Conservation (phyloP, 352 stramenopile genomes). For the Ochromonadaceae sp. region DNA sequence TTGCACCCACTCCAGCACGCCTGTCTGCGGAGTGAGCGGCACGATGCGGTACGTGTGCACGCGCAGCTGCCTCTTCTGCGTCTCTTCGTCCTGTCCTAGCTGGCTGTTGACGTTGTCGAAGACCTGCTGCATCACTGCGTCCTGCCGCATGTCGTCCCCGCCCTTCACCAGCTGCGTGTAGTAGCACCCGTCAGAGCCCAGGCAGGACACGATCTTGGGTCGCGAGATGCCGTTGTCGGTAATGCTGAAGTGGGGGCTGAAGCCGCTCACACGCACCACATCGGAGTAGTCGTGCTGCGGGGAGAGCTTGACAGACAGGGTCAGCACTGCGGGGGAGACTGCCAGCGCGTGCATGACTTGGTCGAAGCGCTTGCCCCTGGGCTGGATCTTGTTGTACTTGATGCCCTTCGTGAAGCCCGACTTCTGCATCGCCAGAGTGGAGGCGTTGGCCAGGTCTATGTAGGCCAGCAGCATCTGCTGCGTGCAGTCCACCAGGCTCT, state of each 20-base stretch:
- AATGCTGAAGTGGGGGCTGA: slow-evolving; percentile 74
- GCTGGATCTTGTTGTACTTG: slow-evolving; percentile 27
- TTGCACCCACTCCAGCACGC: slow-evolving; percentile 96
- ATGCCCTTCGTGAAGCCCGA: slow-evolving; percentile 1
- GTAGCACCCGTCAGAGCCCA: slow-evolving; percentile 65
- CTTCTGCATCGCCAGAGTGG: slow-evolving; percentile 19
- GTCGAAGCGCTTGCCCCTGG: slow-evolving; percentile 34
- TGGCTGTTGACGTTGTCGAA: slow-evolving; percentile 34
- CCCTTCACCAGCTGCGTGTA: slow-evolving; percentile 93
- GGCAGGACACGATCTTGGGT: slow-evolving; percentile 92
- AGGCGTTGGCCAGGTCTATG: slow-evolving; percentile 40
- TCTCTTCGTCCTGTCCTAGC: slow-evolving; percentile 20
- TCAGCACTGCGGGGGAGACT: background rate
- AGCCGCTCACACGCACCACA: slow-evolving; percentile 61
- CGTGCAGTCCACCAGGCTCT: slow-evolving; percentile 26
- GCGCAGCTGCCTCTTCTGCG: slow-evolving; percentile 33
- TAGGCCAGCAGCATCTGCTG: slow-evolving; percentile 28
- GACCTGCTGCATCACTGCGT: slow-evolving; percentile 65
- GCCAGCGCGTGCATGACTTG: slow-evolving; percentile 17
- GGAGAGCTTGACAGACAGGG: slow-evolving; percentile 34
- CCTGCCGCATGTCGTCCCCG: slow-evolving; percentile 57
- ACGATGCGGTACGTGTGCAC: slow-evolving; percentile 93
- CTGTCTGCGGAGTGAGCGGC: slow-evolving; percentile 63
- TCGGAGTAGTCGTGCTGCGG: slow-evolving; percentile 57
- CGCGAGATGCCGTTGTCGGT: slow-evolving; percentile 83